Conservation (phyloP, 768 basidiomycete genomes). For the Russula earlei region DNA sequence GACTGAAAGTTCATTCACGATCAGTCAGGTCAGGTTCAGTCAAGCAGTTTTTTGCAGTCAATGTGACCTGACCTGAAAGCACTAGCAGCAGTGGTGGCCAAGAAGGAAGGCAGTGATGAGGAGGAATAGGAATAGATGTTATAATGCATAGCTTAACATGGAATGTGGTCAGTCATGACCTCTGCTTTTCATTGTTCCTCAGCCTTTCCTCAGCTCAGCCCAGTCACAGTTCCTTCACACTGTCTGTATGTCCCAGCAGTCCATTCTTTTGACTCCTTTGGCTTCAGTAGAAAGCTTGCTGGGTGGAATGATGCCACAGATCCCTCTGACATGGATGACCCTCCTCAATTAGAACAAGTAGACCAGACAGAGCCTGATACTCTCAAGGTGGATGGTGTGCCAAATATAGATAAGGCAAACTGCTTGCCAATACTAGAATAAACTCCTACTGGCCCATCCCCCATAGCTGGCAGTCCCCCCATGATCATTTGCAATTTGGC, state of each 20-base stretch:
- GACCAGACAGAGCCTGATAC: slow-evolving; percentile 19
- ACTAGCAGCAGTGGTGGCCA: slow-evolving; percentile 85
- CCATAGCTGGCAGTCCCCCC: slow-evolving; percentile 28
- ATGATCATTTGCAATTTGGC: slow-evolving; percentile 38
- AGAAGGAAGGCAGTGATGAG: slow-evolving; percentile 82
- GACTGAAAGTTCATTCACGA: too few species aligned
- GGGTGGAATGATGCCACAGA: slow-evolving; percentile 8
- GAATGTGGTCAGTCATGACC: not conserved
- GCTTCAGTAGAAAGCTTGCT: slow-evolving; percentile 30
- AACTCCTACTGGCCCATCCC: slow-evolving; percentile 28
- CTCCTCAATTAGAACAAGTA: slow-evolving; percentile 6
- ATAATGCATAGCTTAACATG: not conserved
- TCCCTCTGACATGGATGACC: slow-evolving; percentile 3
- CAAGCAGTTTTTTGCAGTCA: too few species aligned
- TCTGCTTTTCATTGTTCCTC: not conserved
- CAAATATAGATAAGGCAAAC: slow-evolving; percentile 8
- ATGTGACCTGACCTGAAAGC: too few species aligned
- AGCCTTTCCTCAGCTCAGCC: not conserved
- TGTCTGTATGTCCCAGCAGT: slow-evolving; percentile 14
- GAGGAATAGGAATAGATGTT: slow-evolving; percentile 72
- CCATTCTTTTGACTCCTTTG: slow-evolving; percentile 10
- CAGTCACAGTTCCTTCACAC: not conserved
- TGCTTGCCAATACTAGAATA: slow-evolving; percentile 25
- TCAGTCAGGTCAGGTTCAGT: too few species aligned
- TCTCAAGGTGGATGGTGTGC: slow-evolving; percentile 16